Evolutionary conservation across 225 moss, liverwort and hornwort genomes (phyloP), one percentile per base, ranked within the genome.

Genomic region (Lunularia cruciata): DNA sequence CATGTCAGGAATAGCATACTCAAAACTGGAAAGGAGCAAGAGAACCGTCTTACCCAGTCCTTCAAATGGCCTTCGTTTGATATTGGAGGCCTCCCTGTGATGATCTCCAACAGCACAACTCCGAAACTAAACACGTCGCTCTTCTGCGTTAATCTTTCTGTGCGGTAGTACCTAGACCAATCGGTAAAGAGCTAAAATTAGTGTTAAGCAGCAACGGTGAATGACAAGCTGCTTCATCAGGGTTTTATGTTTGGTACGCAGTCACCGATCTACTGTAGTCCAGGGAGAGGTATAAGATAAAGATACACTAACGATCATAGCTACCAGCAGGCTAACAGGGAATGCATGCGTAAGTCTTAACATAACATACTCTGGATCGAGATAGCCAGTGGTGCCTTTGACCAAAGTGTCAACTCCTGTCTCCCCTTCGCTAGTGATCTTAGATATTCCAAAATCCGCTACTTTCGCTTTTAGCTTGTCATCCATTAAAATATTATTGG

Each of bases 391-490:
- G 25, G 92, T 88, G 32, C 92, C 88, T 69, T 88, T 81, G 18
- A 90, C 85, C 15, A 80, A 75, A 31, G 93, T 94, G 35, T 88
- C 83, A 60, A 90, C 80, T 70, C 84, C 84, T 12, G 86, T 40
- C 47, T 74, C 83, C 53, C 85, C 92, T 62, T 77, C 85, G 47
- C 80, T 73, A 42, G 77, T 81, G 19, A 89, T 63, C 73, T 89
- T 94, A 48, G 93, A 90, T 54, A 94, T 85, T 15, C 92, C 92
- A 48, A 88, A 90, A 69, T 90, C 90, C 3, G 86, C 90, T 22
- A 90, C 88, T 73, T 87, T 93, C 18, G 90, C 88, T 54, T 74
- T 79, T 78, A 88, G 75, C 45, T 76, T 79, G 13, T 75, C 81
- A 3, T 79, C 81, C 38, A 90, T 75, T 69, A 92, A 63, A 60